Evolutionary conservation across 2,329 filamentous ascomycete species (phyloP).

Genomic region (Colletotrichum coccodes): DNA sequence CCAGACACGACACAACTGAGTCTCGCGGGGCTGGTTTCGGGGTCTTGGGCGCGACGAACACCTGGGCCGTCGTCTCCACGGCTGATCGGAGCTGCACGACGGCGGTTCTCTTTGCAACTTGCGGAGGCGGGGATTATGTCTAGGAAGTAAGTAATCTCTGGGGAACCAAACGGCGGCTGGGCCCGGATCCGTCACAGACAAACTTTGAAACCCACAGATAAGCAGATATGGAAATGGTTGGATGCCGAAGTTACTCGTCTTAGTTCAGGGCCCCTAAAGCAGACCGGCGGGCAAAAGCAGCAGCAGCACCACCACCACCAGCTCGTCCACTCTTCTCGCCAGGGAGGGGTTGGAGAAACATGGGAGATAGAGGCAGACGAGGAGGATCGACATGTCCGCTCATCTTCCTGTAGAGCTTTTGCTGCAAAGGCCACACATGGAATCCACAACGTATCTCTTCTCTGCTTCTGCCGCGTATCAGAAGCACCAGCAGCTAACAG

Average conservation of each 20-base stretch:
- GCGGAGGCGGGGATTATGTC: neutral
- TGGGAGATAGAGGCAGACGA: neutral
- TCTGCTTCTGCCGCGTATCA: neutral
- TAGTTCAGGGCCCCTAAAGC: neutral
- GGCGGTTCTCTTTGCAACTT: neutral
- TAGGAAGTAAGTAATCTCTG: neutral
- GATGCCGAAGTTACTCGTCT: neutral
- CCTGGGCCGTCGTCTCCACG: neutral
- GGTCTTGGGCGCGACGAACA: neutral
- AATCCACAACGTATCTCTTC: constrained; percentile 1
- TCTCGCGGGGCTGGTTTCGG: neutral
- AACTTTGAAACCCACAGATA: neutral
- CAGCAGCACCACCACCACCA: too few species aligned
- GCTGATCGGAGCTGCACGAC: neutral
- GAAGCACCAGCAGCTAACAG: neutral
- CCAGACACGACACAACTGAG: neutral
- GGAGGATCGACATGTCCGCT: constrained; percentile 6
- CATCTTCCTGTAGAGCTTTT: neutral
- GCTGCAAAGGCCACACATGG: neutral
- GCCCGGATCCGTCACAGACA: neutral
- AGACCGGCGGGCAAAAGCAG: neutral
- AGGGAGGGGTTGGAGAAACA: constrained; percentile 3
- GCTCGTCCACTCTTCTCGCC: neutral
- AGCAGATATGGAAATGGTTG: too few species aligned
- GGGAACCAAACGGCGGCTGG: neutral